A percentile compares a stretch with the other conserved stretches of the same genome.
Conservation (phyloP, 2,329 filamentous ascomycete genomes). For the Cercospora sojina region DNA sequence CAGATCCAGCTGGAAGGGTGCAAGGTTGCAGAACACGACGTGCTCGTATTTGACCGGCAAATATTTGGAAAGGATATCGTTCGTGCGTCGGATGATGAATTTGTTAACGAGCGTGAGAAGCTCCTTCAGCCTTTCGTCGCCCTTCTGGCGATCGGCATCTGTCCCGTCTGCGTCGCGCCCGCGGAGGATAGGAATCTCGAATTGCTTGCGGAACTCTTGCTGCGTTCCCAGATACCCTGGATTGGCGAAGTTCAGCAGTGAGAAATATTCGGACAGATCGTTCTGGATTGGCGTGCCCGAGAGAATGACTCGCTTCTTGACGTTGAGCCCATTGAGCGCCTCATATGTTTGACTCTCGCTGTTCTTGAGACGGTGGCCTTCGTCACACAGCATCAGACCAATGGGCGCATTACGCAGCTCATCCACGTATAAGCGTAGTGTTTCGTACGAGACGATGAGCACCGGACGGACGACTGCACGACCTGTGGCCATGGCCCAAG, state of each 20-base stretch:
- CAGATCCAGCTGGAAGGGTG: slow-evolving; percentile 85
- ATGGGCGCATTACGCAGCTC: slow-evolving; percentile 88
- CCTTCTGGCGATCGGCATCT: slow-evolving; percentile 76
- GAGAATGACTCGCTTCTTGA: slow-evolving; percentile 86
- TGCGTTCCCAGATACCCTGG: slow-evolving; percentile 86
- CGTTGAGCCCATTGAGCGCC: slow-evolving; percentile 85
- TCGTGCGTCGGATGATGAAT: slow-evolving; percentile 95
- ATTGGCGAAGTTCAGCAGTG: slow-evolving; percentile 94
- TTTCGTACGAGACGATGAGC: slow-evolving; percentile 97
- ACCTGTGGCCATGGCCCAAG: slow-evolving; percentile 93
- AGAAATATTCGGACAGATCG: slow-evolving; percentile 96
- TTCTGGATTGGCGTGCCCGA: slow-evolving; percentile 98
- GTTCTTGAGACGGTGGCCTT: slow-evolving; percentile 95
- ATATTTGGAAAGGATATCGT: slow-evolving; percentile 97
- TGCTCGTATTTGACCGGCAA: slow-evolving; percentile 98
- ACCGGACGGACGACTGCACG: slow-evolving; percentile 86
- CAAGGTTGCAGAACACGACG: slow-evolving; percentile 94
- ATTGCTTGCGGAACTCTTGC: slow-evolving; percentile 88
- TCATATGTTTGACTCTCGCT: slow-evolving; percentile 94
- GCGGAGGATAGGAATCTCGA: slow-evolving; percentile 85
- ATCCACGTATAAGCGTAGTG: slow-evolving; percentile 83
- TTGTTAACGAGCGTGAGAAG: slow-evolving; percentile 88
- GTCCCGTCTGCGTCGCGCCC: slow-evolving; percentile 88
- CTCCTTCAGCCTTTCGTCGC: slow-evolving; percentile 78
- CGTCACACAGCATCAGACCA: slow-evolving; percentile 89